Conservation (phyloP, 129 eudicot species). For the Flaveria linearis region DNA sequence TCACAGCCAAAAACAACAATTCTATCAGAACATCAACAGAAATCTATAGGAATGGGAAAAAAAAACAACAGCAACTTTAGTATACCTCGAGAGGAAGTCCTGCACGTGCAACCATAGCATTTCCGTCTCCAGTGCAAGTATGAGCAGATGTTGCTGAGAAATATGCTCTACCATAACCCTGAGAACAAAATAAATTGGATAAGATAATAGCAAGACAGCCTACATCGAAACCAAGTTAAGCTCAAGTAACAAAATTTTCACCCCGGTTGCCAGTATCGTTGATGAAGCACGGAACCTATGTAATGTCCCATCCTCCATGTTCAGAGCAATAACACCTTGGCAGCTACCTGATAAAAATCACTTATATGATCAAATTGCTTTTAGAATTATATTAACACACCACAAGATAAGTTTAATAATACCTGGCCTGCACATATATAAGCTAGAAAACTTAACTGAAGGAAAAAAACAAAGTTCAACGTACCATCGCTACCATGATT, state of each 20-base stretch:
- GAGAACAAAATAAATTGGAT: conserved; percentile 24
- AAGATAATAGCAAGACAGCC: conserved; percentile 16
- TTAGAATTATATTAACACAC: background rate
- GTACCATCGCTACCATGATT: conserved; percentile 93
- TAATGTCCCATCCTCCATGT: conserved; percentile 97
- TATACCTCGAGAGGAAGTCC: conserved; percentile 94
- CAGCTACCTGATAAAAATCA: conserved; percentile 65
- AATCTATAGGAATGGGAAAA: conserved; percentile 9
- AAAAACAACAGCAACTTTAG: background rate
- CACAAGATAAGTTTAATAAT: conserved; percentile 10
- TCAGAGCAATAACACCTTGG: conserved; percentile 97
- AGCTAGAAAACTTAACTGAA: background rate
- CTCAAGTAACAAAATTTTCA: conserved; percentile 30
- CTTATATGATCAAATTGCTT: conserved; percentile 17
- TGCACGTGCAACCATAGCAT: conserved; percentile 99
- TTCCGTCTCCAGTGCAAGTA: conserved; percentile 99
- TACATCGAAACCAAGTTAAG: conserved; percentile 21
- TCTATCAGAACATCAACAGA: conserved; percentile 16
- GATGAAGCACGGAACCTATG: conserved; percentile 91
- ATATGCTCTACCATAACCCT: conserved; percentile 99
- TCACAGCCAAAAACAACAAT: conserved; percentile 1
- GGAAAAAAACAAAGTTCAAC: conserved; percentile 5
- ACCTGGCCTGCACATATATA: background rate
- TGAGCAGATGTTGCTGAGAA: conserved; percentile 99
- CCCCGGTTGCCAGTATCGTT: conserved; percentile 98